Evolutionary conservation across 768 basidiomycete species (phyloP), one percentile per base, ranked within the genome.

Genomic region (Rhizopogon rudus): DNA sequence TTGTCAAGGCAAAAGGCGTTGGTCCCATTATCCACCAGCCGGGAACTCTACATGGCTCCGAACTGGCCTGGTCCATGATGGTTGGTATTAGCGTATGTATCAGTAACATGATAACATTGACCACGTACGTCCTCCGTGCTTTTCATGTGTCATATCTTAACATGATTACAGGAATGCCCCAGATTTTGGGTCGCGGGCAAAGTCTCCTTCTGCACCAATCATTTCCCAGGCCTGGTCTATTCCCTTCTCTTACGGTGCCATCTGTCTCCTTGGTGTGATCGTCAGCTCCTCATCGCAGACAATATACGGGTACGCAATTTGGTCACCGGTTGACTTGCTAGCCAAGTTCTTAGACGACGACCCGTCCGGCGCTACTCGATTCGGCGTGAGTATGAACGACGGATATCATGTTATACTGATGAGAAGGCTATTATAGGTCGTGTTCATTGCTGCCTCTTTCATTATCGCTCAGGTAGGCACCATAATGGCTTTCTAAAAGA

Each of bases 201-300:
- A 67, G 59, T 75, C 65, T 12, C 79, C 81, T 2, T 67, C 73
- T 2, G 81, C 80, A n/a, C 81, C 82, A 1, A 63, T 82, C 33
- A 74, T 71, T 52, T 81, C 86, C 14, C 86, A 88, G 67, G 67
- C 86, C 7, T 66, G 88, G 58, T 77, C 86, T 1, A 79, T 90
- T 29, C 88, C 89, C 0, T 56, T 89, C 44, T 80, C 81, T 1
- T 89, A 88, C 67, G 81, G 82, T 35, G 63, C 88, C 40, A 83
- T 87, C 59, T 82, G 82, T 58, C 87, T 90, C 68, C 71, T 91
- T 53, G 87, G 87, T 6, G 86, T 91, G 65, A 82, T 89, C 52
- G 87, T 91, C 61, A 82, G 82, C 55, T 88, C 87, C 0, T 84
- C 86, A 5, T 84, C 84, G 13, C 73, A 81, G 58, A 77, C 81